These are phyloP conservation scores for Pinus taeda DNA, from an alignment of 75 land plant species.

Conservation along the genomic window DNA sequence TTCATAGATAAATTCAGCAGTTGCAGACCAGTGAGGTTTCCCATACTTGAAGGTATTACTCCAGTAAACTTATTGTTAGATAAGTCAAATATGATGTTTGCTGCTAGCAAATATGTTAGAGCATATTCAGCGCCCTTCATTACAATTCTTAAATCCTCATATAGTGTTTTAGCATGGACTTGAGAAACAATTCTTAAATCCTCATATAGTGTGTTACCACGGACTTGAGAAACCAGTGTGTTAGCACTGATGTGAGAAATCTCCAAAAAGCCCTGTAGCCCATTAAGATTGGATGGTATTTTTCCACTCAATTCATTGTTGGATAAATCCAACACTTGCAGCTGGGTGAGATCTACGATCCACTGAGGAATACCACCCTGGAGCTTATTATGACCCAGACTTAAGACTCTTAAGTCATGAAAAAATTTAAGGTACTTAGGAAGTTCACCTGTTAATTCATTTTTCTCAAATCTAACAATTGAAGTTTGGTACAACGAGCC, in stretches of 20 bases:
- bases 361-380: slow-evolving; percentile 4
- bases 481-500: neutral
- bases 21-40: too few species aligned
- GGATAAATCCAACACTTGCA: slow-evolving; percentile 16
- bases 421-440: neutral
- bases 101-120: too few species aligned
- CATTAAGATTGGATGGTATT: slow-evolving; percentile 16
- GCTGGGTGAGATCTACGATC: slow-evolving; percentile 4
- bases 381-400: slow-evolving; percentile 6
- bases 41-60: too few species aligned
- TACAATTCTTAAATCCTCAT: neutral
- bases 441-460: slow-evolving; percentile 12
- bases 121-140: too few species aligned
- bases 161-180: slow-evolving; percentile 5
- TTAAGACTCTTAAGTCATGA: neutral
- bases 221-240: too few species aligned
- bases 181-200: too few species aligned
- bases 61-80: too few species aligned
- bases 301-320: slow-evolving; percentile 20
- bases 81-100: too few species aligned
- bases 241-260: too few species aligned
- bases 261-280: slow-evolving; percentile 7
- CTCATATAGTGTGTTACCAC: too few species aligned
- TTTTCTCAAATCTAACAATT: slow-evolving; percentile 12
- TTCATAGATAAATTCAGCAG: too few species aligned